Base-by-base conservation (phyloP, 2,329 filamentous ascomycete genomes). In the Penicillium expansum region DNA sequence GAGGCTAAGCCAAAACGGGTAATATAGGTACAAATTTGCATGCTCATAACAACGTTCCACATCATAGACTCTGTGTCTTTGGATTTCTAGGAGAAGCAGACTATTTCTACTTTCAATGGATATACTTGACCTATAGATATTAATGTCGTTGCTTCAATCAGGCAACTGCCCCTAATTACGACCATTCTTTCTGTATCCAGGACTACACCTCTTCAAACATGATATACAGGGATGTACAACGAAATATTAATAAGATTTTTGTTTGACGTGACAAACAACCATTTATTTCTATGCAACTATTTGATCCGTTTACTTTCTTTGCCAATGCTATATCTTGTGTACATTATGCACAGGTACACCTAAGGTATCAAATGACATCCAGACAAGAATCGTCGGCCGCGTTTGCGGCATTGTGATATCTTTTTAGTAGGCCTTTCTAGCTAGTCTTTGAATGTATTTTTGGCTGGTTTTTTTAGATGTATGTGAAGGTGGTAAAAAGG, bases 1-100 rank as follows among this genome's bases (percentile, higher is more conserved):
- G 63, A 66, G 65, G 65, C 70, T 71, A 72, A 62, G 54, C 68
- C 63, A 1, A 33, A 67, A 67, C 52, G 9, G 62, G 68, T 29
- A 65, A 69, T 61, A 72, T 69, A 62, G 58, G 67, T 29, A 65
- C 35, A 38, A 37, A 67, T 59, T 71, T 67, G 57, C 50, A 30
- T 35, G 32, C 51, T 37, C 18, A 33, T 24, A 29, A 33, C 32
- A 35, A 37, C 16, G 37, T 29, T 45, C 22, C 18, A 24, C 38
- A 24, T 27, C 20, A 38, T 14, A 7, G n/a, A 22, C 24, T 41
- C 10, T 18, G 47, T 8, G 33, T 1, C 24, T 43, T 10, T 30
- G 9, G 4, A 8, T 29, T 29, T 32, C 11, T 14, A 20, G 20
- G 3, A 4, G 41, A 45, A 30, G n/a, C 10, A 30, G 43, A 22